Percentiles rank a stretch among this genome's conserved stretches.
Conservation (phyloP, 306 rosid genomes). For the Cicer cuneatum region DNA sequence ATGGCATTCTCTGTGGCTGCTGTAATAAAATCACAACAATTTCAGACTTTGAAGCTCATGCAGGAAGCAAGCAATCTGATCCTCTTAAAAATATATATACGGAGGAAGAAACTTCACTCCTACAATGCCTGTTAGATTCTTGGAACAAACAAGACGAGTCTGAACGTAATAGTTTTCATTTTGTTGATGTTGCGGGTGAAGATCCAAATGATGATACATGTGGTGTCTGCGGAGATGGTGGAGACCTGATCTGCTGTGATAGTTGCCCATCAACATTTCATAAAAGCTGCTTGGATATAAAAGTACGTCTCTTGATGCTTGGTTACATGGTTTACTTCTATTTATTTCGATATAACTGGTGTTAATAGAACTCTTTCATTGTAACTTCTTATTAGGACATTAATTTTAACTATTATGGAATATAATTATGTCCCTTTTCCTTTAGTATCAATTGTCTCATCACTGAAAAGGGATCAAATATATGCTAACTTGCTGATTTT, state of each 20-base stretch:
- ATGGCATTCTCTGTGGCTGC: slow-evolving; percentile 87
- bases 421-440: slow-evolving; percentile 9
- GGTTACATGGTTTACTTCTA: slow-evolving; percentile 12
- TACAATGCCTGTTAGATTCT: slow-evolving; percentile 84
- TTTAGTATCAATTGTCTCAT: slow-evolving; percentile 5
- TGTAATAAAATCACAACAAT: slow-evolving; percentile 64
- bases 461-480: not conserved
- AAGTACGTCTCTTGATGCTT: slow-evolving; percentile 55
- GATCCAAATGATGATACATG: slow-evolving; percentile 98
- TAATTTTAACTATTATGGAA: slow-evolving; percentile 33
- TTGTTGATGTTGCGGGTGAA: slow-evolving; percentile 73
- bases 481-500: slow-evolving; percentile 31
- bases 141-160: slow-evolving; percentile 87
- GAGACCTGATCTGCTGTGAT: slow-evolving; percentile 93
- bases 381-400: slow-evolving; percentile 8
- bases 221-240: slow-evolving; percentile 98
- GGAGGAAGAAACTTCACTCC: slow-evolving; percentile 73
- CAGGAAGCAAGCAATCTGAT: slow-evolving; percentile 62
- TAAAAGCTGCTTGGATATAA: slow-evolving; percentile 81
- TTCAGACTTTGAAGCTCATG: slow-evolving; percentile 74
- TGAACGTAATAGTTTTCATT: slow-evolving; percentile 63
- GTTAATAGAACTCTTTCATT: slow-evolving; percentile 23
- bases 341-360: slow-evolving; percentile 15
- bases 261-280: slow-evolving; percentile 98
- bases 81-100: slow-evolving; percentile 65